phyloP scores from a whole-genome alignment of 2,329 filamentous ascomycete genomes.

The Pseudocercospora macadamiae region DNA sequence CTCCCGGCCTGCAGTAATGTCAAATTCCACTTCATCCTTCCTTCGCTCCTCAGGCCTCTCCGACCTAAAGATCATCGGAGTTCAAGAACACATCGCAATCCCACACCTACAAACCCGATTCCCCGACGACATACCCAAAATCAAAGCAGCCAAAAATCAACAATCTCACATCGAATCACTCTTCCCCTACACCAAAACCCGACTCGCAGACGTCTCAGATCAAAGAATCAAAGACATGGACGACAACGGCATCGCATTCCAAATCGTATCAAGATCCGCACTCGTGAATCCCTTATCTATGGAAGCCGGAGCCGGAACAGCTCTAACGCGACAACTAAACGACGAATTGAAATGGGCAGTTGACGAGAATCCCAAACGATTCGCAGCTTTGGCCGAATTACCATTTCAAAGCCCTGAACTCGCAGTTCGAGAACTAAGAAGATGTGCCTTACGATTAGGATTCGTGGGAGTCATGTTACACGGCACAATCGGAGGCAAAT shows the following conservation, averaged over 20 bases:
- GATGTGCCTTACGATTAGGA: background rate
- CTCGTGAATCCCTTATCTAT: background rate
- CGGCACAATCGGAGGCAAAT: constrained; percentile 1
- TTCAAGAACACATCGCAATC: constrained; percentile 1
- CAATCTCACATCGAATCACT: background rate
- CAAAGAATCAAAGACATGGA: constrained; percentile 7
- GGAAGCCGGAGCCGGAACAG: background rate
- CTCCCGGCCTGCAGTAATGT: too few relatives aligned
- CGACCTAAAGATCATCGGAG: constrained; percentile 1
- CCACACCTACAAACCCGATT: constrained; percentile 1
- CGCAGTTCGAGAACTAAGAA: background rate
- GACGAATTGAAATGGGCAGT: constrained; percentile 2
- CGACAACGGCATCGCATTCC: constrained; percentile 1
- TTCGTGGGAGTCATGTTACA: constrained; percentile 3
- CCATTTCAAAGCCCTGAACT: background rate
- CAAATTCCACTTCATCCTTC: background rate
- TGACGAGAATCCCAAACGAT: background rate
- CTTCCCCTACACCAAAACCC: background rate
- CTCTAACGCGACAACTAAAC: constrained; percentile 1
- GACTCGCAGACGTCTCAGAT: constrained; percentile 1
- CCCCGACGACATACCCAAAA: background rate
- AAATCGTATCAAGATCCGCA: background rate
- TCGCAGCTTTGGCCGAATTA: background rate
- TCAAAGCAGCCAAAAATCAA: background rate
- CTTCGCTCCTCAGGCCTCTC: background rate